Conservation (phyloP, 2,329 filamentous ascomycete species). For the Diaporthe helianthi region DNA sequence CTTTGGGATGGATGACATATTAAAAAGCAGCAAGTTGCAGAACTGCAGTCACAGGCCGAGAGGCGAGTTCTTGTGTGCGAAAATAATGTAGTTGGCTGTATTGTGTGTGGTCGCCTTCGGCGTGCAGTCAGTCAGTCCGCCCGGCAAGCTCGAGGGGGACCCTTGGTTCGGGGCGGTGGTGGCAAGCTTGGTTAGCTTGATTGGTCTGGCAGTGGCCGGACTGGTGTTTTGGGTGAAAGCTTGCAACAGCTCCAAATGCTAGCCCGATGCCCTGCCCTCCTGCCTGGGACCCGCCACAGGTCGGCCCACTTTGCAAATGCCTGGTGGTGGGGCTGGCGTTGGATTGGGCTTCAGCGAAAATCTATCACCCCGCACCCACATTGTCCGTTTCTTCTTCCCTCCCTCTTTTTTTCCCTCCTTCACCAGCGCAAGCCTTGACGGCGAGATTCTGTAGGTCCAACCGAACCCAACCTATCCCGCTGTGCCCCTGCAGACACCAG, state of each 20-base stretch:
- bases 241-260: conserved; percentile 13
- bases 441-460: conserved; percentile 34
- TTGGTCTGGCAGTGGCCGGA: neutral
- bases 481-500: neutral
- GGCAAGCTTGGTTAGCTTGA: neutral
- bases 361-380: conserved; percentile 33
- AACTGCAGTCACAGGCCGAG: neutral
- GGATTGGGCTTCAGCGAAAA: conserved; percentile 31
- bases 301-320: conserved; percentile 32
- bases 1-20: neutral
- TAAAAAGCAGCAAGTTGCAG: neutral
- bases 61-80: neutral
- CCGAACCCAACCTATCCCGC: neutral
- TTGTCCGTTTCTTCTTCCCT: conserved; percentile 32
- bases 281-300: conserved; percentile 18
- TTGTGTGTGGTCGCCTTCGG: neutral
- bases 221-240: conserved; percentile 19
- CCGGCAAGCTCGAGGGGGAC: neutral
- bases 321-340: conserved; percentile 29
- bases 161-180: no score
- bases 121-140: neutral
- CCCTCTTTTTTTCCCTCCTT: conserved; percentile 32
- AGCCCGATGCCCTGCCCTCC: conserved; percentile 24
- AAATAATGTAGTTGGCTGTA: no score
- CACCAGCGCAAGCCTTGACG: conserved; percentile 36